These are phyloP conservation scores for Millerozyma miso DNA, from an alignment of 805 yeast genomes.

Conservation along the genomic window DNA sequence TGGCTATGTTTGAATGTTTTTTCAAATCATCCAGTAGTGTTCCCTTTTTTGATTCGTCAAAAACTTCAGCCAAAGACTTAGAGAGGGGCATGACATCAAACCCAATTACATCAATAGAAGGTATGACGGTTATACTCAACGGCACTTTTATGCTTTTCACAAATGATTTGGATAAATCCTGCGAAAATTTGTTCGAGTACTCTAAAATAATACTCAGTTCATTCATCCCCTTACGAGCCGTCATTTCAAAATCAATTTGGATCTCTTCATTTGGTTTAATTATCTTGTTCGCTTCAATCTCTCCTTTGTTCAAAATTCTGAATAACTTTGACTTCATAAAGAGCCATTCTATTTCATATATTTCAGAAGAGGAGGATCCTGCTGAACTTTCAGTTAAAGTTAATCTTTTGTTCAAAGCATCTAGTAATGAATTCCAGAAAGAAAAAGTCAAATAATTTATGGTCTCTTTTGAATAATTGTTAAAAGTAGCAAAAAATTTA, in stretches of 20 bases:
- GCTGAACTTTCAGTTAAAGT: slow-evolving; percentile 20
- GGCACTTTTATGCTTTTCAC: slow-evolving; percentile 65
- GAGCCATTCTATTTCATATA: slow-evolving; percentile 72
- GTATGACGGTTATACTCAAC: slow-evolving; percentile 61
- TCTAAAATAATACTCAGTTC: slow-evolving; percentile 62
- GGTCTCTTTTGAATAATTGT: slow-evolving; percentile 54
- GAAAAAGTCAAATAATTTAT: slow-evolving; percentile 58
- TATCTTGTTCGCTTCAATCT: slow-evolving; percentile 31
- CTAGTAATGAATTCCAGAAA: slow-evolving; percentile 70
- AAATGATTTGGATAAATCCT: slow-evolving; percentile 18
- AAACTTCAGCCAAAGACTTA: slow-evolving; percentile 18
- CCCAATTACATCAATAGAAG: slow-evolving; percentile 70
- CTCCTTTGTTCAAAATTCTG: slow-evolving; percentile 44
- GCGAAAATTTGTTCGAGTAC: slow-evolving; percentile 42
- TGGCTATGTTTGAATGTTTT: slow-evolving; percentile 21
- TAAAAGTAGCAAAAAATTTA: slow-evolving; percentile 45
- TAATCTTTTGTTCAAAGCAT: slow-evolving; percentile 54
- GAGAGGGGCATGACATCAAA: slow-evolving; percentile 67
- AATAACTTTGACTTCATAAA: slow-evolving; percentile 57
- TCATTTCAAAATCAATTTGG: slow-evolving; percentile 50
- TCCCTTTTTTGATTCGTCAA: slow-evolving; percentile 5
- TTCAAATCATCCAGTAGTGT: slow-evolving; percentile 16
- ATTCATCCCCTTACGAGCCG: slow-evolving; percentile 71
- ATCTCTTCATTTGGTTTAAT: slow-evolving; percentile 41
- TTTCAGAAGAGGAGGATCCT: slow-evolving; percentile 49